These are phyloP conservation scores for Curvularia hawaiiensis DNA, from an alignment of 2,329 filamentous ascomycete genomes.

Conservation along the genomic window DNA sequence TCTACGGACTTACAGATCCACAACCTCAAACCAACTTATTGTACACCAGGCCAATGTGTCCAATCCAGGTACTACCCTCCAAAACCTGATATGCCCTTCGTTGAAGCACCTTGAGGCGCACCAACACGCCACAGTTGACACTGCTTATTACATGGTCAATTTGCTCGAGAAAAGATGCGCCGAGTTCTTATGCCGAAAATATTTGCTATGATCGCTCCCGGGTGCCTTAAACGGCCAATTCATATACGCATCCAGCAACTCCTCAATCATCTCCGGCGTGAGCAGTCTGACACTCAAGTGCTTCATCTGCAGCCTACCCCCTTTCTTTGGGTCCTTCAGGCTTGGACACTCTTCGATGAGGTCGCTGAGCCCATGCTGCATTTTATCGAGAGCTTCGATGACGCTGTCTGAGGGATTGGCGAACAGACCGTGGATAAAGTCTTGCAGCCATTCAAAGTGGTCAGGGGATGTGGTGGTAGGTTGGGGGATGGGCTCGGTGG, in stretches of 20 bases:
- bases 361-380: constrained; percentile 37
- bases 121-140: neutral
- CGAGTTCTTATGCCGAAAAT: constrained; percentile 25
- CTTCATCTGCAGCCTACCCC: constrained; percentile 40
- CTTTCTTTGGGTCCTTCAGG: constrained; percentile 38
- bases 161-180: neutral
- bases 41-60: neutral
- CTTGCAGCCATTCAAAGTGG: constrained; percentile 34
- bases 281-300: constrained; percentile 38
- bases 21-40: neutral
- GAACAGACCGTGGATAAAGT: constrained; percentile 34
- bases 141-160: neutral
- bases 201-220: constrained; percentile 29
- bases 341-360: constrained; percentile 35
- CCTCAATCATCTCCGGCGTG: constrained; percentile 41
- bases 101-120: neutral
- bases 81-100: neutral
- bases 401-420: constrained; percentile 11
- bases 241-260: constrained; percentile 37
- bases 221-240: constrained; percentile 44
- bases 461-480: constrained; percentile 17
- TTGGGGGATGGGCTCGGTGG: constrained; percentile 64
- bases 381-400: constrained; percentile 29
- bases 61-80: neutral
- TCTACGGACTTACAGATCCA: neutral